Percentiles rank a stretch among this genome's conserved stretches.
Evolutionary conservation across 1,139 yeast species (phyloP).

Genomic region (Kodamaea derodonti): DNA sequence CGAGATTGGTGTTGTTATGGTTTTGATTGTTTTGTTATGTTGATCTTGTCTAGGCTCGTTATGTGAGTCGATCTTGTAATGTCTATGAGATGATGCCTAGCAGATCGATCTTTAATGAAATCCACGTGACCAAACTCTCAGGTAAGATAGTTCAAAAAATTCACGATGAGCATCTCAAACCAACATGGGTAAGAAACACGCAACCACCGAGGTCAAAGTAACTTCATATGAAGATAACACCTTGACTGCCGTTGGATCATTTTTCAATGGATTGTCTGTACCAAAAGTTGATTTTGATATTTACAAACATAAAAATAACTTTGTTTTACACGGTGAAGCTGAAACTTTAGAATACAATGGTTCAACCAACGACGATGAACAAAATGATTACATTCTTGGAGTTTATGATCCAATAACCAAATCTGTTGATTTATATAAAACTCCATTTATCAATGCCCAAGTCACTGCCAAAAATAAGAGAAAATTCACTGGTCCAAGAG

Average conservation of each 20-base stretch:
- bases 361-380: slow-evolving; percentile 37
- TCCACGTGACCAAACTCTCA: background rate
- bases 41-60: background rate
- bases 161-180: background rate
- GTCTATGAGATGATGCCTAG: too few species aligned
- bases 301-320: slow-evolving; percentile 51
- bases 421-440: slow-evolving; percentile 56
- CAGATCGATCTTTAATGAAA: background rate
- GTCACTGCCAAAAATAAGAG: slow-evolving; percentile 55
- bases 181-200: slow-evolving; percentile 9
- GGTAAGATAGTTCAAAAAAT: background rate
- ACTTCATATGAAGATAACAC: slow-evolving; percentile 30
- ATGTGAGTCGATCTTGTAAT: too few species aligned
- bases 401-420: slow-evolving; percentile 61
- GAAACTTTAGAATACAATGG: slow-evolving; percentile 74
- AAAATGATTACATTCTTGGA: slow-evolving; percentile 56
- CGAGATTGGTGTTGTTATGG: background rate
- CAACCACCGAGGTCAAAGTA: slow-evolving; percentile 29
- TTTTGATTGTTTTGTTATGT: slow-evolving; percentile 5
- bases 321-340: slow-evolving; percentile 74
- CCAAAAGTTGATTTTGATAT: slow-evolving; percentile 63
- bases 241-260: slow-evolving; percentile 47
- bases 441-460: slow-evolving; percentile 55
- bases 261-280: slow-evolving; percentile 71
- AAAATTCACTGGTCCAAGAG: slow-evolving; percentile 54